Base-by-base conservation (phyloP, 257 asterid species). In the Misopates orontium region DNA sequence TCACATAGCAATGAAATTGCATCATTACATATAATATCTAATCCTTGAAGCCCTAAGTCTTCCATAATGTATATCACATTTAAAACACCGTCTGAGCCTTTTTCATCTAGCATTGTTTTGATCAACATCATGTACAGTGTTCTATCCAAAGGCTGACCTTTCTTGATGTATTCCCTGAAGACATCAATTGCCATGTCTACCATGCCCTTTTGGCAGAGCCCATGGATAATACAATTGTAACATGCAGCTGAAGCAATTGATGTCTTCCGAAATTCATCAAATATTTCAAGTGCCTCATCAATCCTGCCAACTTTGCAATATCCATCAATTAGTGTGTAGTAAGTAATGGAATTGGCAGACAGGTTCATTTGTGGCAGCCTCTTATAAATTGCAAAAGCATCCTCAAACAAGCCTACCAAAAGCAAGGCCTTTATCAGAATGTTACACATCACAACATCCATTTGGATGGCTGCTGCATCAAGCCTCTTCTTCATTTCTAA, bases 401-500 rank as follows among this genome's bases (percentile, higher is more conserved):
- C 95, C 73, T 85, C 98, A 49, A 85, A 85, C 77, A 81, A 79
- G 5, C 97, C 97, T 51, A 87, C 85, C 89, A 84, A 77, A 66
- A 89, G 76, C 56, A 85, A 54, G 14, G 93, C 87, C 79, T 86
- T 89, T 54, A 92, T 80, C 77, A 92, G 81, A 56, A 85, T 65
- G 68, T 87, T 87, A 73, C 91, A 89, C 85, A 85, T 68, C 60
- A 84, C 76, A 65, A 81, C 68, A 78, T 92, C 93, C 71, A 85
- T 67, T 48, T 65, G 70, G 45, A 87, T 49, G 60, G 75, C 85
- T 60, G 84, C 87, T 20, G 80, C 79, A 73, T 84, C 83, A 28
- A 85, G 64, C 70, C 89, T 83, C 71, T 56, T 76, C 71, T 80
- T 81, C 0, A 75, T 84, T 59, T 85, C 87, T 50, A 82, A 64